These are phyloP conservation scores for Stachybotrys echinatus DNA, from an alignment of 2,329 filamentous ascomycete species.

Conservation along the genomic window DNA sequence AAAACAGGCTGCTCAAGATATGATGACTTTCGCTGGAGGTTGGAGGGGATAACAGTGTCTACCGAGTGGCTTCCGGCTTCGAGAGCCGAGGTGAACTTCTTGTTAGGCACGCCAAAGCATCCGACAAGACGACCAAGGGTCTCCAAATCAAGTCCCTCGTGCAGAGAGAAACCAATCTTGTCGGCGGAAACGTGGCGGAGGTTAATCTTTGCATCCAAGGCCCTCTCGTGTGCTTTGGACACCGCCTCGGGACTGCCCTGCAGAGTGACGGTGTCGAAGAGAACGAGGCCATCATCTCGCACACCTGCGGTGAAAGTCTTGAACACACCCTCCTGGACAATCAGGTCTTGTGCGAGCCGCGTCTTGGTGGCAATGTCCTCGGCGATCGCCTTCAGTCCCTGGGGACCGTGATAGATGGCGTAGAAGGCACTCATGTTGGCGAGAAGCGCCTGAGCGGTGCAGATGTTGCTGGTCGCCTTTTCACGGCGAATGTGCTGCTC, in stretches of 20 bases:
- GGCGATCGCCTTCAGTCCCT: constrained; percentile 78
- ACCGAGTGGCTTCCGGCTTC: constrained; percentile 28
- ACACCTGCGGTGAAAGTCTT: constrained; percentile 54
- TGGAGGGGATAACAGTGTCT: constrained; percentile 40
- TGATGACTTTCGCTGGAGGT: constrained; percentile 64
- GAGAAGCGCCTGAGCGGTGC: constrained; percentile 87
- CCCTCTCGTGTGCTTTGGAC: constrained; percentile 15
- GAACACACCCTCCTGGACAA: constrained; percentile 48
- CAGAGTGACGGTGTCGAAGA: constrained; percentile 80
- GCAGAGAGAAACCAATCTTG: constrained; percentile 24
- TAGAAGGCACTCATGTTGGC: constrained; percentile 97
- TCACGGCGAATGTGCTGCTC: constrained; percentile 96
- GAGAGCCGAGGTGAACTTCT: constrained; percentile 16
- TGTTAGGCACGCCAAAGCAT: constrained; percentile 17
- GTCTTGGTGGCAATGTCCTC: constrained; percentile 67
- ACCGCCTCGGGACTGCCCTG: constrained; percentile 30
- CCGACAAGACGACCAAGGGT: constrained; percentile 15
- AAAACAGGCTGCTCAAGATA: constrained; percentile 90
- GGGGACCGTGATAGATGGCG: constrained; percentile 85
- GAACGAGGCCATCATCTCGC: constrained; percentile 48
- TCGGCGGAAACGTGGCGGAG: constrained; percentile 21
- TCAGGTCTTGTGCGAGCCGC: constrained; percentile 53
- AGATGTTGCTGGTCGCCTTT: constrained; percentile 96
- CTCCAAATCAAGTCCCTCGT: constrained; percentile 18
- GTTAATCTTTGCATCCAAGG: constrained; percentile 14